Base-by-base conservation (phyloP, 257 asterid genomes). In the Solanum chiquidenum region DNA sequence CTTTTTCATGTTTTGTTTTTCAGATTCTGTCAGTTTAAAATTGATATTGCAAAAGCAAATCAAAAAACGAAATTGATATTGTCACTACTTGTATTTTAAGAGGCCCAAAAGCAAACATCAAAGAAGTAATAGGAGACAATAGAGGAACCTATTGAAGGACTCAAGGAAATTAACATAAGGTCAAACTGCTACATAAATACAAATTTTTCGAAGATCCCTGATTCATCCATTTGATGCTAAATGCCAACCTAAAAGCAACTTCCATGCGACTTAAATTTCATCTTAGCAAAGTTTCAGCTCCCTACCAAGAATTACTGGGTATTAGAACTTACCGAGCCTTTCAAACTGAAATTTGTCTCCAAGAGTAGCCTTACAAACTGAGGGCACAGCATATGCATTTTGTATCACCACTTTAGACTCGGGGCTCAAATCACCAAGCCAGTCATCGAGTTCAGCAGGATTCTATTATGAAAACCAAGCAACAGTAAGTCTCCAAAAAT, bases 331-430 rank as follows among this genome's bases (percentile, higher is more conserved):
- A 97, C 99, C 99, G 38, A 96, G 95, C 91, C 99, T 89, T 93
- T 96, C 99, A 82, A 97, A 95, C 95, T 96, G 99, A 91, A 95
- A 97, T 55, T 40, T 90, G 89, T 95, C 99, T 82, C 99, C 99
- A 66, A 92, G 86, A n/a, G 89, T 90, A 82, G 97, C 95, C 88
- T 75, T 80, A 82, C 90, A 87, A 37, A 96, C 92, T 72, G 93
- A 90, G 83, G 98, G 90, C 46, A 96, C 95, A 42, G 95, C 98
- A 90, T 92, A 95, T 52, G 99, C 99, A 88, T 93, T 92, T 6
- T 87, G 86, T 52, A 93, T 90, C 69, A 94, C 94, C 23, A 84
- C 90, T 93, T 93, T 95, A 13, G 99, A 97, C 58, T 92, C 90
- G 3, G 98, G 98, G 75, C 93, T 95, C 91, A 95, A 85, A 91